These are phyloP conservation scores for Curvularia eragrostidis DNA, from an alignment of 2,329 filamentous ascomycete species.

Conservation along the genomic window DNA sequence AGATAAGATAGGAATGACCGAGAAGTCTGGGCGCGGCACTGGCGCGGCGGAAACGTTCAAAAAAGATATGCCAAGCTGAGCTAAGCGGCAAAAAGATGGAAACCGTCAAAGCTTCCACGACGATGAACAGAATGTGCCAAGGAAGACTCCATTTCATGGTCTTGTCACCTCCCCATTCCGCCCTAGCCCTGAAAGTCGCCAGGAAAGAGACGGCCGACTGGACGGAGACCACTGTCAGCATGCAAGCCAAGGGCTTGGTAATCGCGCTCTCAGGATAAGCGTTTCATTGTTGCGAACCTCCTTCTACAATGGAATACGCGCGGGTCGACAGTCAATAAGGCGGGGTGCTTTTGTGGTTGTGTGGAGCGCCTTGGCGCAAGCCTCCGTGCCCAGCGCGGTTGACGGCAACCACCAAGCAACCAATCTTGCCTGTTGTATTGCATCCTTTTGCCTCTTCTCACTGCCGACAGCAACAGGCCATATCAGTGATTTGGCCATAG, in stretches of 20 bases:
- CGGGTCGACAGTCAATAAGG: slow-evolving; percentile 11
- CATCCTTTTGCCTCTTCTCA: not conserved
- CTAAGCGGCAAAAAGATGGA: slow-evolving; percentile 32
- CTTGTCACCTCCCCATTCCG: slow-evolving; percentile 17
- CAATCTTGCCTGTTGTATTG: not conserved
- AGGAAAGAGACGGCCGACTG: slow-evolving; percentile 1
- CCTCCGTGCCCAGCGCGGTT: not conserved
- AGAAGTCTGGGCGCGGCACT: slow-evolving; percentile 21
- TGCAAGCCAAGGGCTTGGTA: slow-evolving; percentile 31
- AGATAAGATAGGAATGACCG: slow-evolving; percentile 32
- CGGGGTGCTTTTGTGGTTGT: slow-evolving; percentile 3
- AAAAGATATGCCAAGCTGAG: slow-evolving; percentile 32
- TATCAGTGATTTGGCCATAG: not conserved
- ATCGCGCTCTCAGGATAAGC: slow-evolving; percentile 20
- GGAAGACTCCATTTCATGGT: slow-evolving; percentile 3
- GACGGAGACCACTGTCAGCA: slow-evolving; percentile 1
- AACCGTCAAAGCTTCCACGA: slow-evolving; percentile 22
- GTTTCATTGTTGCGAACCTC: slow-evolving; percentile 19
- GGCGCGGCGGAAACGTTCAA: slow-evolving; percentile 23
- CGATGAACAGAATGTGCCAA: slow-evolving; percentile 7
- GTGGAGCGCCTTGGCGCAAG: not conserved
- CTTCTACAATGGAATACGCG: slow-evolving; percentile 19
- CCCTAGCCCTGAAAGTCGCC: slow-evolving; percentile 4
- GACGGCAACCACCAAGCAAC: not conserved
- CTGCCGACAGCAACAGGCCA: not conserved